phyloP scores from a whole-genome alignment of 768 basidiomycete genomes.

The Suillus tomentosus region DNA sequence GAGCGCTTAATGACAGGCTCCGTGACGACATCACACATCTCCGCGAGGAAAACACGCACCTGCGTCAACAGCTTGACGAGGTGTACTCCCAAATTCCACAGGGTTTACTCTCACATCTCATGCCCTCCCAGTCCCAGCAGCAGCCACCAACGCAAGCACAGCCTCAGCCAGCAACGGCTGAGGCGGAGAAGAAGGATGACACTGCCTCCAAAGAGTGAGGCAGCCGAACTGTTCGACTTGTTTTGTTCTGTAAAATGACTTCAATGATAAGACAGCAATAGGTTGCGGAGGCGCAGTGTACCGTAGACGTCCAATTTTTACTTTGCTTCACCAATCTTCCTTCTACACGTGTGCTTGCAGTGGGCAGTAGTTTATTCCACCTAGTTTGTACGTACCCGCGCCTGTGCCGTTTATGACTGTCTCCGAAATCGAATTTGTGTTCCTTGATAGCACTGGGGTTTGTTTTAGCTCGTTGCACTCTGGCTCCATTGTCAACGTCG shows the following conservation, averaged over 20 bases:
- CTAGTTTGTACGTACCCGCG: constrained; percentile 10
- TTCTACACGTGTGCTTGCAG: constrained; percentile 9
- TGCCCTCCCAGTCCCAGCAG: constrained; percentile 12
- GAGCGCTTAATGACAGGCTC: constrained; percentile 85
- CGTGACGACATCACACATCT: constrained; percentile 82
- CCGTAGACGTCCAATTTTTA: constrained; percentile 5
- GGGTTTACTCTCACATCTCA: constrained; percentile 22
- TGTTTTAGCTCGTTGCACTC: background rate
- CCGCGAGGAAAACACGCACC: constrained; percentile 46
- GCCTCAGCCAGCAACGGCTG: constrained; percentile 26
- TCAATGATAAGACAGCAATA: constrained; percentile 9
- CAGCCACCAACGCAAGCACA: constrained; percentile 21
- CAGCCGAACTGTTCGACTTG: background rate
- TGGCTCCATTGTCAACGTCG: constrained; percentile 4
- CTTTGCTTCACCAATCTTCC: background rate
- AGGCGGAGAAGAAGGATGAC: constrained; percentile 32
- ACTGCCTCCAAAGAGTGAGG: constrained; percentile 27
- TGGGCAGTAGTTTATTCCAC: constrained; percentile 4
- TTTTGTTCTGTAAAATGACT: constrained; percentile 12
- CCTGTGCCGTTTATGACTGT: constrained; percentile 11
- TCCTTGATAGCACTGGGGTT: background rate
- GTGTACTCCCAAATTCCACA: constrained; percentile 28
- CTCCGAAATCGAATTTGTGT: constrained; percentile 2
- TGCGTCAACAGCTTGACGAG: constrained; percentile 42
- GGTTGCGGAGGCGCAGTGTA: constrained; percentile 6